Base-by-base conservation (phyloP, 176 grass and related monocot genomes). In the Thalia dealbata region DNA sequence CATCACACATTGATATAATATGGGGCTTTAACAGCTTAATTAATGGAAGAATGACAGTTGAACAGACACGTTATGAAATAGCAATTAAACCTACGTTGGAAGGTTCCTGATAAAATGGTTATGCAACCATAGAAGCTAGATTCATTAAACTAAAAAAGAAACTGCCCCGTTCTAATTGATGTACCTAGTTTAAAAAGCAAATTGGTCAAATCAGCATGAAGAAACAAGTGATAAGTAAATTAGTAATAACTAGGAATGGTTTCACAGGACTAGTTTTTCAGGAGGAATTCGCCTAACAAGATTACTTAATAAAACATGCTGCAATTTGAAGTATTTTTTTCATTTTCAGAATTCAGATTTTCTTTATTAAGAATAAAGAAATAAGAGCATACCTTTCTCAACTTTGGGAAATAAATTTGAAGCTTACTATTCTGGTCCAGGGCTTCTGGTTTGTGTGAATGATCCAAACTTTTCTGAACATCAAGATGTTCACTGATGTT, bases 401-500 rank as follows among this genome's bases (percentile, higher is more conserved):
- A 81, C 55, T 86, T 92, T 5, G 90, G 90, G 81, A 97, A 84
- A 79, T 88, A 97, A 72, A 97, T 83, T 67, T 80, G 85, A 71
- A 97, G 73, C 65, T 97, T 89, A 19, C 21, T 66, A 42, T 48
- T 78, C 16, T 82, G 11, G 67, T 69, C 74, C 67, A 73, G 51
- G 60, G 75, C 84, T 42, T 80, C 69, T 6, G 14, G 72, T 45
- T 67, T 84, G 22, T 45, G 2, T 6, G 46, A 62, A 75, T 81
- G 38, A 79, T 84, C 64, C 50, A 28, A 69, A 54, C 73, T 73
- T 65, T 75, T 84, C 43, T 74, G 70, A 42, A 16, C 62, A 68
- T 75, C 64, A 9, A 13, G 43, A 22, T 61, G 55, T 27, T 45
- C 30, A 74, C 79, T 74, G 56, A 83, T 44, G 3, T 14, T 73